Evolutionary conservation across 345 rosid genomes (phyloP).

Genomic region (Excoecaria cochinchinensis): DNA sequence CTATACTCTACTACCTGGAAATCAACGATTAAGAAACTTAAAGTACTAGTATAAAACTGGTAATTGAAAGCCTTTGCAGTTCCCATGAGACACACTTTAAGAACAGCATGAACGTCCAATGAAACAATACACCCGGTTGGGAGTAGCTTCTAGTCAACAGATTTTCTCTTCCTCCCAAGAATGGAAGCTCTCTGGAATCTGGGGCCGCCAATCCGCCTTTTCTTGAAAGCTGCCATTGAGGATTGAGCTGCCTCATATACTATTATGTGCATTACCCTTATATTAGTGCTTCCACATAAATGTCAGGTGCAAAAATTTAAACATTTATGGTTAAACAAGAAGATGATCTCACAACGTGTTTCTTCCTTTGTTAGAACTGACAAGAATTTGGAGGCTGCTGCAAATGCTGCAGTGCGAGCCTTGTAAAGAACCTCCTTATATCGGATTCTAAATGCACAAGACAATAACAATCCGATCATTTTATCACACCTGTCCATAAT

Average conservation of each 20-base stretch:
- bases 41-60: no score
- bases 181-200: conserved; percentile 81
- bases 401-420: conserved; percentile 55
- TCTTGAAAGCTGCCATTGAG: conserved; percentile 70
- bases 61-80: background rate
- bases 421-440: conserved; percentile 74
- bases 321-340: conserved; percentile 15
- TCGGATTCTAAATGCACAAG: conserved; percentile 57
- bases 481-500: conserved; percentile 47
- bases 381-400: conserved; percentile 56
- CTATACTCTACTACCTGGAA: no score
- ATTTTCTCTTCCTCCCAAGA: conserved; percentile 80
- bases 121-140: background rate
- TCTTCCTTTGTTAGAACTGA: conserved; percentile 68
- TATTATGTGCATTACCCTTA: conserved; percentile 20
- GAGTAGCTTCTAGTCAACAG: conserved; percentile 31
- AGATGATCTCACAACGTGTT: conserved; percentile 42
- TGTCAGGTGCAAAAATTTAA: background rate
- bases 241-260: conserved; percentile 82
- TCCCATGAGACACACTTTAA: background rate
- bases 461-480: conserved; percentile 44
- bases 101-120: background rate
- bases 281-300: background rate
- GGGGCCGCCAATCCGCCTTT: conserved; percentile 84
- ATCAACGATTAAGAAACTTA: no score